phyloP scores from a whole-genome alignment of 768 basidiomycete genomes.

The Chalciporus chontae region DNA sequence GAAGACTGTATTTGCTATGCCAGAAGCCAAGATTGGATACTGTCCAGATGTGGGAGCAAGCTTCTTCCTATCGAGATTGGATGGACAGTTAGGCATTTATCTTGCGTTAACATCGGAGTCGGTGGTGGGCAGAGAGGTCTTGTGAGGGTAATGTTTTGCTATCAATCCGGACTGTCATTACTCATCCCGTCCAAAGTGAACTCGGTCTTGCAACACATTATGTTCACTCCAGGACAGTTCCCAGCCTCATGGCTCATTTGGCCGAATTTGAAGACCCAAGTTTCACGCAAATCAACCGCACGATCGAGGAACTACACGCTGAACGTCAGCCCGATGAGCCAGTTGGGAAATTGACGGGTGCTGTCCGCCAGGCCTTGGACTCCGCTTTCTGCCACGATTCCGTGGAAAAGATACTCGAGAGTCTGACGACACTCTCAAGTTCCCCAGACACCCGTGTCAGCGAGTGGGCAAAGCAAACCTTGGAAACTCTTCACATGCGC shows the following conservation, averaged over 20 bases:
- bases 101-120: slow-evolving; percentile 78
- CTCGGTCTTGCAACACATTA: slow-evolving; percentile 94
- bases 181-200: slow-evolving; percentile 49
- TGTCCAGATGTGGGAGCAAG: slow-evolving; percentile 92
- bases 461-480: slow-evolving; percentile 73
- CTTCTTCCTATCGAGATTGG: slow-evolving; percentile 83
- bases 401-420: slow-evolving; percentile 68
- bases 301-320: slow-evolving; percentile 58
- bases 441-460: slow-evolving; percentile 44
- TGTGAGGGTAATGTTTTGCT: slow-evolving; percentile 49
- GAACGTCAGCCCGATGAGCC: slow-evolving; percentile 61
- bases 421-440: slow-evolving; percentile 43
- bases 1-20: slow-evolving; percentile 91
- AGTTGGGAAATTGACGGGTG: slow-evolving; percentile 51
- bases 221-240: slow-evolving; percentile 72
- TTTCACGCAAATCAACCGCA: slow-evolving; percentile 55
- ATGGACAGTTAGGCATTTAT: slow-evolving; percentile 93
- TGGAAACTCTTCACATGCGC: slow-evolving; percentile 57
- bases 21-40: slow-evolving; percentile 91
- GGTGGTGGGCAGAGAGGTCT: slow-evolving; percentile 76
- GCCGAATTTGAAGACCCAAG: slow-evolving; percentile 38
- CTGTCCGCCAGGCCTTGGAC: slow-evolving; percentile 76
- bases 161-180: slow-evolving; percentile 5
- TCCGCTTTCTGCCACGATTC: slow-evolving; percentile 64
- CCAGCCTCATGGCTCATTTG: slow-evolving; percentile 66